phyloP scores from a whole-genome alignment of 192 early-diverging fungal species.

The Mortierella hygrophila region DNA sequence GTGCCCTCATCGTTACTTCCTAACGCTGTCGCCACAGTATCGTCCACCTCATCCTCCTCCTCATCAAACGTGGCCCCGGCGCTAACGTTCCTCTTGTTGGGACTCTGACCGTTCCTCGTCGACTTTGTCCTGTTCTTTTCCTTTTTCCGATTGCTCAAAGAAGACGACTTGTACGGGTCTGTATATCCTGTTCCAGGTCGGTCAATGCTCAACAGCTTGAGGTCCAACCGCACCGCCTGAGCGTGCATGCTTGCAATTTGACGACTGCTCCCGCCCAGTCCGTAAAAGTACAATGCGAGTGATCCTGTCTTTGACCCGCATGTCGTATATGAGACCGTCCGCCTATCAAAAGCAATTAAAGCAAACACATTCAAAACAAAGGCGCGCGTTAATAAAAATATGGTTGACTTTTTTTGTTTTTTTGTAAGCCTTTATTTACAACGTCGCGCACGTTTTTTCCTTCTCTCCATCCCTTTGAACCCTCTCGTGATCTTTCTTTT shows the following conservation, averaged over 20 bases:
- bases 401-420: not conserved
- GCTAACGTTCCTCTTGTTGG: not conserved
- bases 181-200: constrained; percentile 46
- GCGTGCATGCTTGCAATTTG: constrained; percentile 45
- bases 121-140: not conserved
- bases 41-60: not conserved
- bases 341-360: not conserved
- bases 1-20: not conserved
- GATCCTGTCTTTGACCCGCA: constrained; percentile 46
- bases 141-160: not conserved
- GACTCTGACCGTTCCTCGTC: not conserved
- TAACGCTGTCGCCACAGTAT: not conserved
- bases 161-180: constrained; percentile 26
- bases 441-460: not conserved
- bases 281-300: constrained; percentile 38
- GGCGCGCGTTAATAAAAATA: not conserved
- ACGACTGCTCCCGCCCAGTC: constrained; percentile 44
- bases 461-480: not conserved
- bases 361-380: not conserved
- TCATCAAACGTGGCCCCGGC: not conserved
- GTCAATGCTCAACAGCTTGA: constrained; percentile 39
- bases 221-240: constrained; percentile 44
- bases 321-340: constrained; percentile 36
- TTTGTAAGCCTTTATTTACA: not conserved
- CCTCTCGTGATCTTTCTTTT: not conserved